phyloP scores from a whole-genome alignment of 306 rosid species.

The Luffa aegyptiaca region DNA sequence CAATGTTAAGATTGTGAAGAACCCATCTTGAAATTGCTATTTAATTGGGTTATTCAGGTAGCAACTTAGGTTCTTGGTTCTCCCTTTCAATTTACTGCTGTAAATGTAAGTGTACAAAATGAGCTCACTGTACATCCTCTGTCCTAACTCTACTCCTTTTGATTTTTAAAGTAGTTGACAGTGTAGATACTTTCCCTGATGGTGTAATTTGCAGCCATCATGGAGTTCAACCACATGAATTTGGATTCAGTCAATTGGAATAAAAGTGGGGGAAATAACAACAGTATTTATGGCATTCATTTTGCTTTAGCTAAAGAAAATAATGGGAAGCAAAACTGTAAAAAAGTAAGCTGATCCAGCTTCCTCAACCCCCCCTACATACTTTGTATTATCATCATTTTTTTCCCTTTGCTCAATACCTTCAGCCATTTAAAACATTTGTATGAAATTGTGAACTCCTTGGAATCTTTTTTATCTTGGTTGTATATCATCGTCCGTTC shows the following conservation, averaged over 20 bases:
- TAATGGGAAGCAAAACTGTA: not conserved
- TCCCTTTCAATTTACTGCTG: not conserved
- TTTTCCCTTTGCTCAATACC: not conserved
- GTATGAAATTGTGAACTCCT: not conserved
- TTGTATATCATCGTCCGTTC: not conserved
- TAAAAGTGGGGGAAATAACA: not conserved
- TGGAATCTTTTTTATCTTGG: slow-evolving; percentile 2
- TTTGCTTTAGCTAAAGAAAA: not conserved
- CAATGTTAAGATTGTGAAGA: slow-evolving; percentile 73
- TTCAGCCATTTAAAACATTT: not conserved
- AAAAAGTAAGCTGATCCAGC: not conserved
- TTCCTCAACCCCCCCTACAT: not conserved
- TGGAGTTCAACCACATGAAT: not conserved
- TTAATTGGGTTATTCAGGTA: not conserved
- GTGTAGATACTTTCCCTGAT: not conserved
- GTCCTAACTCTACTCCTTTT: slow-evolving; percentile 1
- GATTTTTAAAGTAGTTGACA: not conserved
- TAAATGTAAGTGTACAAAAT: slow-evolving; percentile 6
- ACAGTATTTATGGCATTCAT: not conserved
- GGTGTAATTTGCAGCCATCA: slow-evolving; percentile 6
- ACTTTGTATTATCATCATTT: not conserved
- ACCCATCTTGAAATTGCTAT: slow-evolving; percentile 19
- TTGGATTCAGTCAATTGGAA: not conserved
- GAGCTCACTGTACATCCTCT: slow-evolving; percentile 11
- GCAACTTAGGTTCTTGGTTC: slow-evolving; percentile 4